These are phyloP conservation scores for Teunomyces kruisii DNA, from an alignment of 805 yeast species.

Conservation along the genomic window DNA sequence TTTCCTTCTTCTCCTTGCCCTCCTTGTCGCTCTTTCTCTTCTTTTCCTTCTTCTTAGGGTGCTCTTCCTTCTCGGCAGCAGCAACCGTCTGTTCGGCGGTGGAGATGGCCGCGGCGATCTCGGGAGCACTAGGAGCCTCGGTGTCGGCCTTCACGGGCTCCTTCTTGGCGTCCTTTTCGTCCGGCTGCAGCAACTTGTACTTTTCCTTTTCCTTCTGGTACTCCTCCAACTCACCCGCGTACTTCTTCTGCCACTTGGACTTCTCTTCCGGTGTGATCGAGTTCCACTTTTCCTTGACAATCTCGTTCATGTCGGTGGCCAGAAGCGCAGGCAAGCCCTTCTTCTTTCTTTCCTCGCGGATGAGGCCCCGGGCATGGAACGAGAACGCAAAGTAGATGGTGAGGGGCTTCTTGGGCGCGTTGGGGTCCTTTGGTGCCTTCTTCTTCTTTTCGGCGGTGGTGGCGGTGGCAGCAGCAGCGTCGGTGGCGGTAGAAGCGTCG, in stretches of 20 bases:
- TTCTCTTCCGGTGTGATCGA: conserved; percentile 63
- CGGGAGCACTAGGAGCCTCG: not conserved
- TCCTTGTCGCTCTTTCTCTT: conserved; percentile 14
- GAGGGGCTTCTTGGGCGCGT: conserved; percentile 93
- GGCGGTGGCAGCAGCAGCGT: conserved; percentile 35
- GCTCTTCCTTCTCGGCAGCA: conserved; percentile 1
- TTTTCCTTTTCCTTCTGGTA: conserved; percentile 34
- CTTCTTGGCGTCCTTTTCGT: not conserved
- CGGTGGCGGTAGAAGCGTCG: conserved; percentile 10
- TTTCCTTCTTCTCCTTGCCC: conserved; percentile 14
- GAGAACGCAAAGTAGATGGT: conserved; percentile 82
- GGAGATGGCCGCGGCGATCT: conserved; percentile 3
- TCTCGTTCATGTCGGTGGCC: conserved; percentile 76
- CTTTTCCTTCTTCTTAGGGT: conserved; percentile 13
- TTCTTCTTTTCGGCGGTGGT: conserved; percentile 43
- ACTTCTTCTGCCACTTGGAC: conserved; percentile 63
- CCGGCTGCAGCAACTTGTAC: conserved; percentile 21
- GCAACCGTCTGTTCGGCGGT: conserved; percentile 4
- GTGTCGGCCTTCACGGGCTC: not conserved
- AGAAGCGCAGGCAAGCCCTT: conserved; percentile 60
- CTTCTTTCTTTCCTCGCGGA: conserved; percentile 65
- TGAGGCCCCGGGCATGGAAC: conserved; percentile 66
- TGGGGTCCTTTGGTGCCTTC: conserved; percentile 67
- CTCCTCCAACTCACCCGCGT: conserved; percentile 45
- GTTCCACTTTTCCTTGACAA: conserved; percentile 79